Evolutionary conservation across 257 asterid species (phyloP).

Genomic region (Marsdenia floribunda): DNA sequence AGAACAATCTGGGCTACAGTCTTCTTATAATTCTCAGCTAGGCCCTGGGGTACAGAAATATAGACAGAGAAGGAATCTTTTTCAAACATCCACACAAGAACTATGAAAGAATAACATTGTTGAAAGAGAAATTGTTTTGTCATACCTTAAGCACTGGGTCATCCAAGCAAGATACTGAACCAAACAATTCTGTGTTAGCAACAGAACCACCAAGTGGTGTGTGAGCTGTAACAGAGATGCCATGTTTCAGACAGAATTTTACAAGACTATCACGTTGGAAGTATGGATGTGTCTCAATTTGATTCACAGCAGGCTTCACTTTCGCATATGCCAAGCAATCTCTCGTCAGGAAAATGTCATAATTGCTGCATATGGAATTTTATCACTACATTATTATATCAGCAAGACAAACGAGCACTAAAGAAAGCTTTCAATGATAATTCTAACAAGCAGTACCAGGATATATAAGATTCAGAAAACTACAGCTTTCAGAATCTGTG

Average conservation of each 20-base stretch:
- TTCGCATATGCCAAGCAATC: constrained; percentile 68
- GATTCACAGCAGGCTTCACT: constrained; percentile 70
- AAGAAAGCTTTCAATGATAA: no score
- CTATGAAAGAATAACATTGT: neutral
- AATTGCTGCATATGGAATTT: constrained; percentile 48
- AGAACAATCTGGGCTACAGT: constrained; percentile 57
- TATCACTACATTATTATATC: neutral
- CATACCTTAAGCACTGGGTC: constrained; percentile 49
- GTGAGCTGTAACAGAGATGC: constrained; percentile 59
- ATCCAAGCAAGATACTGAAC: constrained; percentile 62
- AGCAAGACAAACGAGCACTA: neutral
- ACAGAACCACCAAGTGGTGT: constrained; percentile 70
- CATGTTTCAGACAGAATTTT: constrained; percentile 69
- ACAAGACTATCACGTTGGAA: constrained; percentile 71
- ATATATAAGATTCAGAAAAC: neutral
- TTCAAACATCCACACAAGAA: neutral
- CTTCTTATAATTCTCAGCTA: constrained; percentile 45
- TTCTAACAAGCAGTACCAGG: no score
- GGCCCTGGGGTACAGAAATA: constrained; percentile 31
- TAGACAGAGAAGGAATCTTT: constrained; percentile 10
- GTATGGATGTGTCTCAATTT: constrained; percentile 66
- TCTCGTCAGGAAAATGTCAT: constrained; percentile 56
- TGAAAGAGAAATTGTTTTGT: neutral
- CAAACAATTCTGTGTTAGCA: constrained; percentile 61
- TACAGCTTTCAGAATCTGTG: neutral